Percentiles rank a stretch among this genome's conserved stretches.
These are phyloP conservation scores for Aspergillus awamori DNA, from an alignment of 2,329 filamentous ascomycete genomes.

Conservation along the genomic window DNA sequence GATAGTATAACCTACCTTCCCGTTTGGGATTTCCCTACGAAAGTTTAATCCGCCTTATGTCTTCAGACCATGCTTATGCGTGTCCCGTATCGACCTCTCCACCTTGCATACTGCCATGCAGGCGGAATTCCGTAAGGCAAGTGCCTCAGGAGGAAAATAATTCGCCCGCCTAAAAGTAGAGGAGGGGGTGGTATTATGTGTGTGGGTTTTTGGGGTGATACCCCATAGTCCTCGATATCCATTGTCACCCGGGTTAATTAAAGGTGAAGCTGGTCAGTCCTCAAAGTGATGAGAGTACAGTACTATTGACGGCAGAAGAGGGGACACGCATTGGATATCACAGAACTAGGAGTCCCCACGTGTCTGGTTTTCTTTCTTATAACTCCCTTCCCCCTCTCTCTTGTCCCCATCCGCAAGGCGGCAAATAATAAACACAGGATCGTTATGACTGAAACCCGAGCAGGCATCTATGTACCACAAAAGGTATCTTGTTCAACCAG, in stretches of 20 bases:
- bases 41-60: slow-evolving; percentile 15
- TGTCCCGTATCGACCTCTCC: background rate
- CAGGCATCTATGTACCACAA: background rate
- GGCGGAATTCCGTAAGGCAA: background rate
- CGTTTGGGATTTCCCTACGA: slow-evolving; percentile 13
- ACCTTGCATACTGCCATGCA: slow-evolving; percentile 4
- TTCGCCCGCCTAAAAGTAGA: background rate
- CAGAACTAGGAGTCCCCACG: background rate
- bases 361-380: background rate
- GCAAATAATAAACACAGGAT: background rate
- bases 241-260: slow-evolving; percentile 3
- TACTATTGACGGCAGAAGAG: background rate
- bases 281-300: background rate
- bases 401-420: background rate
- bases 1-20: slow-evolving; percentile 3
- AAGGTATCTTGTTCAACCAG: background rate
- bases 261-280: background rate
- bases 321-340: background rate
- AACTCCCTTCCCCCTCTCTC: background rate
- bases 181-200: background rate
- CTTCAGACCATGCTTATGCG: slow-evolving; percentile 4
- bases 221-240: background rate
- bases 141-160: slow-evolving; percentile 1
- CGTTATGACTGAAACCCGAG: background rate
- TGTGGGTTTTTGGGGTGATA: background rate